phyloP scores from a whole-genome alignment of 768 basidiomycete species.

The Multifurca ochricompacta region DNA sequence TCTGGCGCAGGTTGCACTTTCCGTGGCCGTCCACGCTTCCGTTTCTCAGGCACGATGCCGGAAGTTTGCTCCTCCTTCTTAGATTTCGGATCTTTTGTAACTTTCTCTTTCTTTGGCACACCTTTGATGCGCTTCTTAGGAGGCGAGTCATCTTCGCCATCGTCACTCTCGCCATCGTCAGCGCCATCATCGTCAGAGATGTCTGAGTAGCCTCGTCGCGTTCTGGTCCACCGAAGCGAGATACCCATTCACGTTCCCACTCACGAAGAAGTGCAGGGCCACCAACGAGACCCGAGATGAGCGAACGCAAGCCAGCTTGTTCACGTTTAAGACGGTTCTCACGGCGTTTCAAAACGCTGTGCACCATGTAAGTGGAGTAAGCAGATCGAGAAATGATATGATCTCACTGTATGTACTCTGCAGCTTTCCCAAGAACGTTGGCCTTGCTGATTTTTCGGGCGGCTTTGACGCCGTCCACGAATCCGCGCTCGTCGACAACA shows the following conservation, averaged over 20 bases:
- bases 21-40: slow-evolving; percentile 77
- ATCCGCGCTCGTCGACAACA: slow-evolving; percentile 74
- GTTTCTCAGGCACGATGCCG: slow-evolving; percentile 54
- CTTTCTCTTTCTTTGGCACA: slow-evolving; percentile 26
- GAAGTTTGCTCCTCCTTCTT: slow-evolving; percentile 26
- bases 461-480: slow-evolving; percentile 87
- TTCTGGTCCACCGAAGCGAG: slow-evolving; percentile 68
- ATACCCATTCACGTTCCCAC: slow-evolving; percentile 72
- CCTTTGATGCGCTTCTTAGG: slow-evolving; percentile 60
- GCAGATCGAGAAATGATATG: background rate
- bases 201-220: slow-evolving; percentile 47
- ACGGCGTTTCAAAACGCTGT: slow-evolving; percentile 70
- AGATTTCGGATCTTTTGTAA: slow-evolving; percentile 38
- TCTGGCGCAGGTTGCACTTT: slow-evolving; percentile 51
- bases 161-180: slow-evolving; percentile 41
- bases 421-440: slow-evolving; percentile 82
- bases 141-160: slow-evolving; percentile 34
- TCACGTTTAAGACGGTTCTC: slow-evolving; percentile 66
- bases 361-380: background rate
- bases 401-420: slow-evolving; percentile 71
- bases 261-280: slow-evolving; percentile 62
- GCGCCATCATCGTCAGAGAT: slow-evolving; percentile 40
- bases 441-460: slow-evolving; percentile 89
- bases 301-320: slow-evolving; percentile 62
- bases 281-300: slow-evolving; percentile 65